Conservation (phyloP, 371 early-diverging fungal genomes). For the Actinomortierella wolfii region DNA sequence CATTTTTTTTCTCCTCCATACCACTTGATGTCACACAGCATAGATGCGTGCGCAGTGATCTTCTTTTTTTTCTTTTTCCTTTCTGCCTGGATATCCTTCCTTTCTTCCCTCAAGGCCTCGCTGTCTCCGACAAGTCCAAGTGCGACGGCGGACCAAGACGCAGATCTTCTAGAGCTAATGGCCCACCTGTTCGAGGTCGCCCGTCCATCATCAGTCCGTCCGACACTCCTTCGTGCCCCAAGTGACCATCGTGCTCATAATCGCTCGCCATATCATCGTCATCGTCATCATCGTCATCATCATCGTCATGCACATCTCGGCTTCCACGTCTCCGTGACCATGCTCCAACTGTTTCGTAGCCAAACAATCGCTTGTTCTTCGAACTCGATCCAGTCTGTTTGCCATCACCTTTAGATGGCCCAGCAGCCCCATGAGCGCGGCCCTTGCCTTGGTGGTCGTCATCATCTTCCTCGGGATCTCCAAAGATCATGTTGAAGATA, state of each 20-base stretch:
- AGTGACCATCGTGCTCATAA: neutral
- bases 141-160: slow-evolving; percentile 28
- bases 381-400: too few species aligned
- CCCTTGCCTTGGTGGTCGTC: slow-evolving; percentile 1
- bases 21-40: too few species aligned
- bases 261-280: neutral
- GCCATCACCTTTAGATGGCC: too few species aligned
- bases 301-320: slow-evolving; percentile 29
- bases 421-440: too few species aligned
- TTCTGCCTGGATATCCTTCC: too few species aligned
- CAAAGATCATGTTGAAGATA: slow-evolving; percentile 45
- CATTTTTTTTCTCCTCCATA: too few species aligned
- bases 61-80: too few species aligned
- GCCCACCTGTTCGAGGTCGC: neutral
- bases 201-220: neutral
- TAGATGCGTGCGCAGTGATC: too few species aligned
- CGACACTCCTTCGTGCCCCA: neutral
- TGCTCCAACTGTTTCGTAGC: slow-evolving; percentile 36
- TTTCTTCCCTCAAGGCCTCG: too few species aligned
- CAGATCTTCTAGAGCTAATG: slow-evolving; percentile 21
- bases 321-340: slow-evolving; percentile 34
- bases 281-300: slow-evolving; percentile 42
- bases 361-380: slow-evolving; percentile 19
- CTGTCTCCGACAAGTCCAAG: slow-evolving; percentile 20
- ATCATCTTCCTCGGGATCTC: slow-evolving; percentile 33